Evolutionary conservation across 1,284 basidiomycete genomes (phyloP).

Genomic region (Tylopilus orsonianus): DNA sequence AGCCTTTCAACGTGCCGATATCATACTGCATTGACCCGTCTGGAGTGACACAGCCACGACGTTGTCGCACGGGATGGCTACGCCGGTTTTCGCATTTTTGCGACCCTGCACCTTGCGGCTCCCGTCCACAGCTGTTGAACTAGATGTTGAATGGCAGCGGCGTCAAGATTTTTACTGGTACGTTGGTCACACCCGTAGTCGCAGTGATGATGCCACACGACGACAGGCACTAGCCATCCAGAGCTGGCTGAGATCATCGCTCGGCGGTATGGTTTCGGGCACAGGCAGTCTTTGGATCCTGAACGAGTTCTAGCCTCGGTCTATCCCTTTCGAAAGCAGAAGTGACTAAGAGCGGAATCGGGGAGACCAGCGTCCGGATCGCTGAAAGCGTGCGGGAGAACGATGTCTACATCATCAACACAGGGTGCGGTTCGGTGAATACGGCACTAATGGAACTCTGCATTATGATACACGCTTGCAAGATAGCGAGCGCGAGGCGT

Average conservation of each 20-base stretch:
- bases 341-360: conserved; percentile 86
- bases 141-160: conserved; percentile 76
- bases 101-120: conserved; percentile 9
- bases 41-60: conserved; percentile 20
- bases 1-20: conserved; percentile 23
- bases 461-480: conserved; percentile 99
- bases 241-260: conserved; percentile 94
- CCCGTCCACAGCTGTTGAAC: conserved; percentile 14
- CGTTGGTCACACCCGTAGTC: conserved; percentile 29
- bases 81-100: conserved; percentile 21
- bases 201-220: conserved; percentile 4
- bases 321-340: conserved; percentile 83
- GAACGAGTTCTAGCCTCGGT: conserved; percentile 61
- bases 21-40: background rate
- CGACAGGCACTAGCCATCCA: conserved; percentile 87
- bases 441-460: conserved; percentile 94
- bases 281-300: conserved; percentile 21
- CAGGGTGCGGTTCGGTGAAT: conserved; percentile 84
- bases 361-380: conserved; percentile 91
- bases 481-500: conserved; percentile 92
- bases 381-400: conserved; percentile 95
- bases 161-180: conserved; percentile 92
- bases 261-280: conserved; percentile 62
- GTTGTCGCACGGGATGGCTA: conserved; percentile 14
- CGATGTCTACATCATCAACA: conserved; percentile 99